Percentiles rank a stretch among this genome's conserved stretches.
phyloP scores from a whole-genome alignment of 2,329 filamentous ascomycete genomes.

The Exophiala spinifera region DNA sequence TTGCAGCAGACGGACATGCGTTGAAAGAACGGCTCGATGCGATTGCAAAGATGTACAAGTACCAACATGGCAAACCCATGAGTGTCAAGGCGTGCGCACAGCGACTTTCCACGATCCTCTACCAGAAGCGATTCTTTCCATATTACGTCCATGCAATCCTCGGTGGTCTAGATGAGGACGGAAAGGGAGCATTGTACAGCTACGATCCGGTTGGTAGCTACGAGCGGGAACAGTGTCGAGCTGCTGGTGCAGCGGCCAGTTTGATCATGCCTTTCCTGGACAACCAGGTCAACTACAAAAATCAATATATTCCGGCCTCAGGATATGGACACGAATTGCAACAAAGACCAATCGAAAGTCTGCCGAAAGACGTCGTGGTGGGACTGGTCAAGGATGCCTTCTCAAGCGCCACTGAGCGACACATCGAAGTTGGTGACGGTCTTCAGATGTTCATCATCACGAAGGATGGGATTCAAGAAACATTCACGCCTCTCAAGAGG shows the following conservation, averaged over 20 bases:
- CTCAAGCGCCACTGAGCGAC: slow-evolving; percentile 94
- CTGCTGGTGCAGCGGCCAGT: slow-evolving; percentile 85
- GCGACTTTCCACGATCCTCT: slow-evolving; percentile 89
- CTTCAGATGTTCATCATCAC: slow-evolving; percentile 95
- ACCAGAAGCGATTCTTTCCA: slow-evolving; percentile 97
- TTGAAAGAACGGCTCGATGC: slow-evolving; percentile 91
- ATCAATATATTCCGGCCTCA: slow-evolving; percentile 88
- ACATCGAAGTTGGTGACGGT: slow-evolving; percentile 97
- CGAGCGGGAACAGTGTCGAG: slow-evolving; percentile 92
- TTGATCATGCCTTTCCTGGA: slow-evolving; percentile 99
- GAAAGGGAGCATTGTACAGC: slow-evolving; percentile 88
- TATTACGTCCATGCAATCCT: slow-evolving; percentile 97
- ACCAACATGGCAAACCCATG: slow-evolving; percentile 97
- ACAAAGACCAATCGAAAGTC: slow-evolving; percentile 59
- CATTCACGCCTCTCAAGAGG: slow-evolving; percentile 79
- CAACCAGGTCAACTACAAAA: slow-evolving; percentile 99
- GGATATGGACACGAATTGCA: slow-evolving; percentile 77
- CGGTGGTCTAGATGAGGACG: slow-evolving; percentile 89
- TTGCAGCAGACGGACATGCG: slow-evolving; percentile 89
- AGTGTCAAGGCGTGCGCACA: slow-evolving; percentile 91
- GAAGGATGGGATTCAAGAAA: slow-evolving; percentile 81
- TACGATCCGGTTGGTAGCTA: slow-evolving; percentile 98
- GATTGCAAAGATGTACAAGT: slow-evolving; percentile 98
- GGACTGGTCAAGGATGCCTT: slow-evolving; percentile 94
- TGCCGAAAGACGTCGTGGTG: slow-evolving; percentile 67